Evolutionary conservation across 2,329 filamentous ascomycete genomes (phyloP).

Genomic region (Fusarium cicatricum): DNA sequence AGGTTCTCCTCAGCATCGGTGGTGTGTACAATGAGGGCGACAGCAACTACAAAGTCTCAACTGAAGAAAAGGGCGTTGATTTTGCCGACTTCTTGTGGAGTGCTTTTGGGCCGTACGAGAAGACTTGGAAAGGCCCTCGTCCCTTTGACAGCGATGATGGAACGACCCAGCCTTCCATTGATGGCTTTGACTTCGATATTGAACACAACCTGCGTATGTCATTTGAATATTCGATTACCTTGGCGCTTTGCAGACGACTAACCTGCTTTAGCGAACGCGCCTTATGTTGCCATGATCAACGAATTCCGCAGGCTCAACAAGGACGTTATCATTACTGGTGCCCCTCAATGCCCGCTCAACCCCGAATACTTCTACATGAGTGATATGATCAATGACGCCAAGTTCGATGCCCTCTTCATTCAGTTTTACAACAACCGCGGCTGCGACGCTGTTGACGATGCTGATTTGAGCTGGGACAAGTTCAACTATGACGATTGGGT

Average conservation of each 20-base stretch:
- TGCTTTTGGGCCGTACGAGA: conserved; percentile 50
- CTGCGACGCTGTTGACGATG: conserved; percentile 48
- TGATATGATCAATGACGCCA: conserved; percentile 50
- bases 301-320: conserved; percentile 45
- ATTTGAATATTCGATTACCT: neutral
- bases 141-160: conserved; percentile 48
- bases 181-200: conserved; percentile 56
- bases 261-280: conserved; percentile 42
- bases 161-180: conserved; percentile 41
- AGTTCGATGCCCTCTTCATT: conserved; percentile 55
- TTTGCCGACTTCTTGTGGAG: conserved; percentile 52
- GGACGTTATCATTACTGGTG: conserved; percentile 51
- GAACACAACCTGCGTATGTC: conserved; percentile 47
- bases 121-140: conserved; percentile 46
- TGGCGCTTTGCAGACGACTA: neutral
- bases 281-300: conserved; percentile 51
- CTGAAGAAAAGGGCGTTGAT: conserved; percentile 42
- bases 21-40: conserved; percentile 40
- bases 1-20: conserved; percentile 54
- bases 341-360: conserved; percentile 54
- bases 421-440: conserved; percentile 59
- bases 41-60: conserved; percentile 48
- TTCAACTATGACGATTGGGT: conserved; percentile 58
- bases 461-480: conserved; percentile 39
- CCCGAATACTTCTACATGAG: conserved; percentile 44